These are phyloP conservation scores for Linderniella brevidens DNA, from an alignment of 257 asterid species.

Conservation along the genomic window DNA sequence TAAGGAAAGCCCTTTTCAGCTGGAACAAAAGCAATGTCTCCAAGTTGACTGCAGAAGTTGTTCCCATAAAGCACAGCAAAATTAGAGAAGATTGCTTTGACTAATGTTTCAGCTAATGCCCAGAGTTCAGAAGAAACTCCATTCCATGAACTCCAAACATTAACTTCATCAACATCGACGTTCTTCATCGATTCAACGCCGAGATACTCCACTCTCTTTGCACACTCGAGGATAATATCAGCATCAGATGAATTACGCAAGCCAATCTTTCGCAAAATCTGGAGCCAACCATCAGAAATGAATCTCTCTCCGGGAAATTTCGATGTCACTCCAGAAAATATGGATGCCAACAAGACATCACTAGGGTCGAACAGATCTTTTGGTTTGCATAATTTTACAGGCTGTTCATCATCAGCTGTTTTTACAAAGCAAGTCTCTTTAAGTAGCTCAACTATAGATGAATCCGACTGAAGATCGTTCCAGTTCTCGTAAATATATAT, in stretches of 20 bases:
- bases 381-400: constrained; percentile 41
- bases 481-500: constrained; percentile 68
- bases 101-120: constrained; percentile 73
- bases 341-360: constrained; percentile 60
- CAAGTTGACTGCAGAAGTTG: constrained; percentile 75
- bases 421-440: constrained; percentile 63
- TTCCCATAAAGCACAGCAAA: constrained; percentile 80
- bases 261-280: constrained; percentile 64
- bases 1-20: constrained; percentile 85
- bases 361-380: constrained; percentile 72
- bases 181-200: constrained; percentile 58
- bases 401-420: constrained; percentile 54
- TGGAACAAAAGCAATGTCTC: constrained; percentile 77
- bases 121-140: constrained; percentile 76
- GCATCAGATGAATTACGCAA: constrained; percentile 71
- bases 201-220: constrained; percentile 80
- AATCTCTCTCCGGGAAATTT: constrained; percentile 93
- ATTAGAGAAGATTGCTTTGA: constrained; percentile 61
- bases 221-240: constrained; percentile 81
- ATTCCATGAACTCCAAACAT: constrained; percentile 34
- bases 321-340: constrained; percentile 62
- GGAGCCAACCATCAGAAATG: constrained; percentile 78
- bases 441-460: constrained; percentile 56
- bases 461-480: constrained; percentile 67
- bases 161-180: constrained; percentile 39